Evolutionary conservation across 2,329 filamentous ascomycete species (phyloP).

Genomic region (Fusarium devonianum): DNA sequence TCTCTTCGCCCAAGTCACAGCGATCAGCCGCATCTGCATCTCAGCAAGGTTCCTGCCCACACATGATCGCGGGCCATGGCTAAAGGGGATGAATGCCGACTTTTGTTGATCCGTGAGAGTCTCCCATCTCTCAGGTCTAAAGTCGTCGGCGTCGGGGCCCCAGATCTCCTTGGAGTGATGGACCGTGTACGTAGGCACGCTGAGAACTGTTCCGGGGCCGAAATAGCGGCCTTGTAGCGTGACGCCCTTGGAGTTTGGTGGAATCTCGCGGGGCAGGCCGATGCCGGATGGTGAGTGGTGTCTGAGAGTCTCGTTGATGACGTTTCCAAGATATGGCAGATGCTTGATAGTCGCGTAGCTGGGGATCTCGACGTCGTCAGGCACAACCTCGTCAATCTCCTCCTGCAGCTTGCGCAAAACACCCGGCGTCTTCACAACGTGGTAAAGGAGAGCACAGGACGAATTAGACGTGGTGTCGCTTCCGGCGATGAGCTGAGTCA

Average conservation of each 20-base stretch:
- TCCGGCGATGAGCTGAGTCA: conserved; percentile 86
- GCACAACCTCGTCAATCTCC: conserved; percentile 75
- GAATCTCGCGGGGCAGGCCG: conserved; percentile 80
- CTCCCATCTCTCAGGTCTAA: conserved; percentile 78
- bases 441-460: conserved; percentile 82
- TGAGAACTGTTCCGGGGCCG: conserved; percentile 77
- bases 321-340: conserved; percentile 76
- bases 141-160: conserved; percentile 76
- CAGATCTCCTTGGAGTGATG: conserved; percentile 79
- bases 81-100: conserved; percentile 78
- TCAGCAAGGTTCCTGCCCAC: conserved; percentile 85
- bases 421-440: conserved; percentile 72
- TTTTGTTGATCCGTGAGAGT: conserved; percentile 70
- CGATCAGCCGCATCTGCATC: conserved; percentile 85
- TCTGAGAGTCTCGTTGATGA: conserved; percentile 85
- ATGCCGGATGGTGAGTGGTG: conserved; percentile 87
- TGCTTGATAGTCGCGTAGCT: conserved; percentile 75
- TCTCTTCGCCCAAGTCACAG: conserved; percentile 67
- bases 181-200: conserved; percentile 82
- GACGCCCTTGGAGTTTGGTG: conserved; percentile 67
- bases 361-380: conserved; percentile 68
- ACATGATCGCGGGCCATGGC: conserved; percentile 71
- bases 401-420: conserved; percentile 75
- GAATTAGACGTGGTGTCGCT: conserved; percentile 82
- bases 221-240: conserved; percentile 74